phyloP scores from a whole-genome alignment of 208 protist genomes.

The Leishmania tropica region DNA sequence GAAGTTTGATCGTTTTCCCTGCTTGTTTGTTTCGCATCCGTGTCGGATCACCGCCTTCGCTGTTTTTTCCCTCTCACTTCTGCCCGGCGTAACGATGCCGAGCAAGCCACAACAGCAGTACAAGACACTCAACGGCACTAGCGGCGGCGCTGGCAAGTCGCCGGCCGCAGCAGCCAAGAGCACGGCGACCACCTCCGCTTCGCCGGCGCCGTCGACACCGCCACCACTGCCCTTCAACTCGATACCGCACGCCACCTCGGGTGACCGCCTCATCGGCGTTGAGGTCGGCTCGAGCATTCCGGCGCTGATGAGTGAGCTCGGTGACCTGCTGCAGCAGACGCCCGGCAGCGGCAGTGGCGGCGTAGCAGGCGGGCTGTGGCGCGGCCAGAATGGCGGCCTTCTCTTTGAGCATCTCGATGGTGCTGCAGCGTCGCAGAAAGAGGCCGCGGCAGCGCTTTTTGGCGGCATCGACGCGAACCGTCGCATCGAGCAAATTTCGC shows the following conservation, averaged over 20 bases:
- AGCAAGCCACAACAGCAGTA: slow-evolving; percentile 15
- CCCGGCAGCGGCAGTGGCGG: slow-evolving; percentile 10
- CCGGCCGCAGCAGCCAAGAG: slow-evolving; percentile 1
- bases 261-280: slow-evolving; percentile 27
- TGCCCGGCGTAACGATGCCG: slow-evolving; percentile 11
- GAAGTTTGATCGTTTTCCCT: neutral
- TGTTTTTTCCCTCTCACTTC: neutral
- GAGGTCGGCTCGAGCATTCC: slow-evolving; percentile 32
- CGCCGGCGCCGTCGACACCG: slow-evolving; percentile 1
- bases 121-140: slow-evolving; percentile 11
- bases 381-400: slow-evolving; percentile 36
- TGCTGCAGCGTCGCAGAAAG: neutral
- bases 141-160: slow-evolving; percentile 9
- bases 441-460: slow-evolving; percentile 11
- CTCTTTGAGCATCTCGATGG: slow-evolving; percentile 32
- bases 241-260: slow-evolving; percentile 32
- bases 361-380: slow-evolving; percentile 11
- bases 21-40: neutral
- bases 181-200: neutral
- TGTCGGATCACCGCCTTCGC: neutral
- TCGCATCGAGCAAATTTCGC: slow-evolving; percentile 24
- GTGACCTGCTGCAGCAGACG: slow-evolving; percentile 33
- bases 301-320: slow-evolving; percentile 36
- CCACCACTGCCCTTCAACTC: slow-evolving; percentile 23
- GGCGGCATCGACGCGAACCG: slow-evolving; percentile 21